A percentile compares a stretch with the other conserved stretches of the same genome.
These are phyloP conservation scores for Diaporthe citri DNA, from an alignment of 2,329 filamentous ascomycete genomes.

Conservation along the genomic window DNA sequence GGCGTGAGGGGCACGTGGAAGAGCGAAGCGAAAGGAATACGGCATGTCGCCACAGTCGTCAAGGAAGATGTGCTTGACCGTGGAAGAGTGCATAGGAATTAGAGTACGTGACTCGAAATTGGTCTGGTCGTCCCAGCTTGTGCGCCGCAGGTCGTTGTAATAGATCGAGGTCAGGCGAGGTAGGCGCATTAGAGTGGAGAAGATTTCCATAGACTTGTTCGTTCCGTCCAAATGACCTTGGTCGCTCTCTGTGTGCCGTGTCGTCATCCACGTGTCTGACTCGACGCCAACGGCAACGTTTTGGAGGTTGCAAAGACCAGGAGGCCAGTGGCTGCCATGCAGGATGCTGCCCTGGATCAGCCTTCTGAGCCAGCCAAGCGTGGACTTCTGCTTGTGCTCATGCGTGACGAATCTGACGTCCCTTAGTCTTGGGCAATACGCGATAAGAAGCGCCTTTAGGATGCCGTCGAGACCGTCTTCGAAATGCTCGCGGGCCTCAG, in stretches of 20 bases:
- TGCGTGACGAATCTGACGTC: constrained; percentile 7
- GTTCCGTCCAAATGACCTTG: not conserved
- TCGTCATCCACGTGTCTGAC: constrained; percentile 8
- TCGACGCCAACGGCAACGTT: constrained; percentile 5
- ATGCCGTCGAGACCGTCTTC: constrained; percentile 3
- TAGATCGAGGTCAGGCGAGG: constrained; percentile 2
- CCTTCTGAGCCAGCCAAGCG: not conserved
- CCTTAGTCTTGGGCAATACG: constrained; percentile 1
- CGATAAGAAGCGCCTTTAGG: constrained; percentile 1
- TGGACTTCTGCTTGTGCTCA: constrained; percentile 2
- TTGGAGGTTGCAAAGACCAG: constrained; percentile 1
- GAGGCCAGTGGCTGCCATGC: not conserved
- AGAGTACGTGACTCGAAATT: not conserved
- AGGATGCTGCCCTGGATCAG: constrained; percentile 1
- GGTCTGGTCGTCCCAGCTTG: not conserved
- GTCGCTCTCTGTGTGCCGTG: not conserved
- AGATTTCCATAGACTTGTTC: not conserved
- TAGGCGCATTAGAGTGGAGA: not conserved
- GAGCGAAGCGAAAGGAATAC: not conserved
- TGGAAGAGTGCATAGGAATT: not conserved
- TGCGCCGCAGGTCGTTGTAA: constrained; percentile 1
- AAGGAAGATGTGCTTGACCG: constrained; percentile 1
- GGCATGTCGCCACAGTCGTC: not conserved
- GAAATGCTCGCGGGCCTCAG: not conserved
- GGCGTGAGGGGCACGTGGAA: not conserved